Evolutionary conservation across 1,284 basidiomycete species (phyloP), one percentile per base, ranked within the genome.

Genomic region (Stereum hirsutum): DNA sequence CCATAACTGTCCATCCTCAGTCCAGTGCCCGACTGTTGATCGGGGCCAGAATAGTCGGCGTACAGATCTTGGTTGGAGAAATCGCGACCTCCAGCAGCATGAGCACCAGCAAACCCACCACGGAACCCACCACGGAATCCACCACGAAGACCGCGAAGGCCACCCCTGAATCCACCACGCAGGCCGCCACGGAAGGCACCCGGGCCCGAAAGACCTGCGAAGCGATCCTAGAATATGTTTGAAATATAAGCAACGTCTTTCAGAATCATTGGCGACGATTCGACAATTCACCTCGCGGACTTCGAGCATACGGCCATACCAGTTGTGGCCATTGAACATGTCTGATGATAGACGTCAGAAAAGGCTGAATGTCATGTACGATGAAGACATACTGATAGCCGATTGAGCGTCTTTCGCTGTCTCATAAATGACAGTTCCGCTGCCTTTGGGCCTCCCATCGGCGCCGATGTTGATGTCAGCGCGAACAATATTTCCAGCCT

Each of bases 291-390:
- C 90, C 73, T 94, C 90, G 52, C 91, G 84, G 31, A 96, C 93
- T 70, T 96, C 93, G 20, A 97, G 78, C 1, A 81, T 78, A 43
- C 87, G 86, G 14, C 91, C 91, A 58, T 92, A 92, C 89, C 91
- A 95, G 49, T 95, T 90, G 55, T 86, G 94, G 24, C 90, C 90
- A 51, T 95, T 85, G 63, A 91, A 95, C 89, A 94, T 93, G 54
- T 68, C 91, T 92, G 1, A 39, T 24, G 14, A 2, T 42, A 49
- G 27, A 30, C 28, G 45, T 24, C 41, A 38, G 12, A 25, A 26
- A 6, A 8, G 14, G 7, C 2, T 33, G 23, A 41, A 6, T 12
- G 20, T 38, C 25, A 5, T n/a, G 3, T 25, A 15, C 10, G 14
- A 24, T 42, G 24, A 5, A 52, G 11, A 57, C 88, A 34, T 53